phyloP scores from a whole-genome alignment of 768 basidiomycete genomes.

The Holtermanniella nyarrowii region DNA sequence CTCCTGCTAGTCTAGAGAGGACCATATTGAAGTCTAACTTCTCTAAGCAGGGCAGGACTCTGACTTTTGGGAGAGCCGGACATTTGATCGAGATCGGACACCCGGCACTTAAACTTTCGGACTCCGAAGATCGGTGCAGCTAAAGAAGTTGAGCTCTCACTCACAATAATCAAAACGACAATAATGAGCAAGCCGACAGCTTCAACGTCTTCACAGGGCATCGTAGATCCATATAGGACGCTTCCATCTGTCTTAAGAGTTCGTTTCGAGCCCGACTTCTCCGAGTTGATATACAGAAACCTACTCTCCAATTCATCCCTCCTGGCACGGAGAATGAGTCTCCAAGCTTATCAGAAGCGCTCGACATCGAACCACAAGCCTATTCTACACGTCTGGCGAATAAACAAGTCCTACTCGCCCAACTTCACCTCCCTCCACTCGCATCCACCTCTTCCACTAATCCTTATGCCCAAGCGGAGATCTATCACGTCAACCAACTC shows the following conservation, averaged over 20 bases:
- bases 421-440: not conserved
- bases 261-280: not conserved
- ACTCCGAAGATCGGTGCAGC: too few species aligned
- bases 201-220: not conserved
- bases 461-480: not conserved
- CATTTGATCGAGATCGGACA: too few species aligned
- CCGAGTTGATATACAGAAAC: slow-evolving; percentile 14
- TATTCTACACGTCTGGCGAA: slow-evolving; percentile 24
- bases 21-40: not conserved
- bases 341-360: slow-evolving; percentile 12
- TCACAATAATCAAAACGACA: too few species aligned
- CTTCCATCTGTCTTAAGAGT: not conserved
- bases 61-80: too few species aligned
- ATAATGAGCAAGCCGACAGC: too few species aligned
- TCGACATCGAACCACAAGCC: slow-evolving; percentile 16
- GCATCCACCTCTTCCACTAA: not conserved
- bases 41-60: too few species aligned
- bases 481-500: too few species aligned
- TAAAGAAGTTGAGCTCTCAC: too few species aligned
- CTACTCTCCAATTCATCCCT: slow-evolving; percentile 14
- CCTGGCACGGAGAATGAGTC: not conserved
- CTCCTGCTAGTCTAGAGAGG: not conserved
- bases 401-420: slow-evolving; percentile 19
- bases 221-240: not conserved
- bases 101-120: too few species aligned